Evolutionary conservation across 345 rosid species (phyloP).

Genomic region (Psidium friedrichsthalianum): DNA sequence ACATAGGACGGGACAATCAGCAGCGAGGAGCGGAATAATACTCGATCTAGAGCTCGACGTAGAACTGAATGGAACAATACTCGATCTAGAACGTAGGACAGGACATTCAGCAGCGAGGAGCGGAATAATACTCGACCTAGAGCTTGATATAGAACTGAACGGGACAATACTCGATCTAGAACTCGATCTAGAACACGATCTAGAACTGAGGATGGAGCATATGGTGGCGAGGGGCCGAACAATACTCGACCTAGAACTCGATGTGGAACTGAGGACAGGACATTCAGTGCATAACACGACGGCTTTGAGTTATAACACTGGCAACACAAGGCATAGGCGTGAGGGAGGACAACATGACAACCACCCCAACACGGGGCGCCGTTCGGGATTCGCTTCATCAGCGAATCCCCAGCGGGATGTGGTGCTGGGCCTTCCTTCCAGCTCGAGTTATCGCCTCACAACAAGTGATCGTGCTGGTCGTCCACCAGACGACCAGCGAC

Average conservation of each 20-base stretch:
- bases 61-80: neutral
- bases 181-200: too few relatives aligned
- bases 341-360: neutral
- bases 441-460: neutral
- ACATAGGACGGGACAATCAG: too few relatives aligned
- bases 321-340: neutral
- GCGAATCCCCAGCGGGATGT: neutral
- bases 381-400: neutral
- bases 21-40: too few relatives aligned
- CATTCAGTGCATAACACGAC: fast-evolving
- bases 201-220: neutral
- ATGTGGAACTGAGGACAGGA: neutral
- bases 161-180: too few relatives aligned
- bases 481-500: neutral
- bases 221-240: too few relatives aligned
- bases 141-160: too few relatives aligned
- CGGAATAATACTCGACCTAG: too few relatives aligned
- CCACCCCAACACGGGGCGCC: neutral
- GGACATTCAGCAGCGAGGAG: too few relatives aligned
- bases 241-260: neutral
- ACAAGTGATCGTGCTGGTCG: neutral
- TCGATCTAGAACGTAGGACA: neutral
- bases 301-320: fast-evolving
- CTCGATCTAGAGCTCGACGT: too few relatives aligned
- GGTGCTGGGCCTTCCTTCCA: neutral